Evolutionary conservation across 1,284 basidiomycete genomes (phyloP), one percentile per base, ranked within the genome.

Genomic region (Chondrostereum purpureum): DNA sequence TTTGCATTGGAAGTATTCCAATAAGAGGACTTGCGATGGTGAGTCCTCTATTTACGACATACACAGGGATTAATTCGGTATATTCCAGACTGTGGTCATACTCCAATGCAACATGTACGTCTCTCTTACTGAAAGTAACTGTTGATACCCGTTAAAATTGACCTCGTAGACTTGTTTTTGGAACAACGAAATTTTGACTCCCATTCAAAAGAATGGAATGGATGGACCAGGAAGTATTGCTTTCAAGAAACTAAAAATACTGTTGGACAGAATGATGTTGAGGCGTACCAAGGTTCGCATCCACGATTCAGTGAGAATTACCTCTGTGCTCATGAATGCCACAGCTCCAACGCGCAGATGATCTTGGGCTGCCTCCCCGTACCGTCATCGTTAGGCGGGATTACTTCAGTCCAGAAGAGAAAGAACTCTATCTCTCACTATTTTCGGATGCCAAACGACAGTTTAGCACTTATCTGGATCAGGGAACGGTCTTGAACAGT

Each of bases 241-340:
- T 0, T 97, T 95, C 74, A 91, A 88, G 68, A 96, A 95, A 65
- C 73, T 96, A 52, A 88, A 83, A 57, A 78, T 92, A 39, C 69
- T 99, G 20, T 71, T 99, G 14, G 92, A 95, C 61, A 73, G 91
- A 47, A 92, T 99, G 88, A 99, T 99, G 96, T 75, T 99, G 40
- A 82, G 94, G 44, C 72, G 87, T 51, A 89, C 87, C 23, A 89
- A 89, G 69, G 83, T 80, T 50, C 34, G 55, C 51, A 39, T 40
- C 16, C 22, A 16, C 19, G 23, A n/a, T 2, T 34, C 22, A 17
- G 13, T 12, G 34, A 2, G n/a, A n/a, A n/a, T 13, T 34, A 14
- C 23, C 5, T 14, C 42, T n/a, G 43, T 16, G 14, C 24, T 8
- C 14, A 34, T 39, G 42, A 47, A 45, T 58, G 45, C 27, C 14